Evolutionary conservation across 371 early-diverging fungal species (phyloP), one percentile per base, ranked within the genome.

Genomic region (Apophysomyces trapeziformis): DNA sequence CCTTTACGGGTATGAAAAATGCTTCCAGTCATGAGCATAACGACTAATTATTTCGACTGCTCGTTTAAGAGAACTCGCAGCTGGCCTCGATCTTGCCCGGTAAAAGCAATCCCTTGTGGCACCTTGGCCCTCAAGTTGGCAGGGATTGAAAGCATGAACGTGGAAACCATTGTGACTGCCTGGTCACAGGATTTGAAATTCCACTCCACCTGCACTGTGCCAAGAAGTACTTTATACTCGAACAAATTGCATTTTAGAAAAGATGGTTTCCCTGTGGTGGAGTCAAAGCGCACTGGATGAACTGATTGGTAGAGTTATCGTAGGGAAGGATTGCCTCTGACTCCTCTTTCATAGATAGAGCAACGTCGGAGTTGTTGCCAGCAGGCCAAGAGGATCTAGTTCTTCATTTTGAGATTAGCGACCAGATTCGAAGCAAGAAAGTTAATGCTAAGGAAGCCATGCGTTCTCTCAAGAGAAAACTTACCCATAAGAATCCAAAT

Each of bases 401-500:
- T 6, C 67, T 88, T 14, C 90, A 90, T 65, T 83, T 97, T 47
- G 96, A 97, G 67, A 94, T 97, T 63, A 91, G 92, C 63, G 99
- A 99, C 82, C 89, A 91, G 72, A 90, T 99, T 66, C 88, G 95
- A 65, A 89, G 93, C 68, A 97, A 97, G 74, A 88, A 92, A 65
- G 88, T 91, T 13, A 72, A 87, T 26, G 79, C 96, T 57, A 94
- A 93, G 74, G 89, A 93, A 39, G 95, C 94, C 6, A 83, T 86
- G 62, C 83, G 80, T 32, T 75, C 91, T 1, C 78, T 99, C 38
- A 94, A 93, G 71, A 82, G 89, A 63, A 82, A 96, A 14, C 72
- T 99, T 63, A 77, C 80, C 6, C 91, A 94, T 76, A 84, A 84
- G 61, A 99, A 99, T 67, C 97, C 98, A 9, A 97, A 97, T 74